A percentile compares a stretch with the other conserved stretches of the same genome.
Conservation (phyloP, 257 asterid genomes). For the Solanum sejunctum region DNA sequence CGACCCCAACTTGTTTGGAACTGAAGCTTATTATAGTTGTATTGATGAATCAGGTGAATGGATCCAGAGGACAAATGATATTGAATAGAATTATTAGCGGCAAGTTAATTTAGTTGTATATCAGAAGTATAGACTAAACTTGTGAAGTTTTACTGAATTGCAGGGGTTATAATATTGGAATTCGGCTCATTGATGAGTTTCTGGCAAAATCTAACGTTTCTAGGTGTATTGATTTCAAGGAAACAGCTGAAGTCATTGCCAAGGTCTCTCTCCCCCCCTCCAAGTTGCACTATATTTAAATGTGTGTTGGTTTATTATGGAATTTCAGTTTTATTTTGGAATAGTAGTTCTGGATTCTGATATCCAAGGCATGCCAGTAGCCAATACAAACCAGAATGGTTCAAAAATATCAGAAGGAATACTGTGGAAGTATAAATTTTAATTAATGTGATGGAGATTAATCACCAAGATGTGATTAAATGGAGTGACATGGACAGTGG, state of each 20-base stretch:
- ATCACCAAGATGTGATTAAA: background rate
- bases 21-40: background rate
- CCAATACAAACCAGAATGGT: background rate
- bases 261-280: slow-evolving; percentile 35
- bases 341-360: background rate
- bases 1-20: background rate
- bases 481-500: background rate
- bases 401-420: background rate
- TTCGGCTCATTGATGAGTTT: slow-evolving; percentile 81
- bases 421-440: background rate
- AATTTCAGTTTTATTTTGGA: background rate
- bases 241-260: slow-evolving; percentile 95
- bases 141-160: background rate
- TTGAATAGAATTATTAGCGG: background rate
- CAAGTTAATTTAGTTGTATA: background rate
- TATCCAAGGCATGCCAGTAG: background rate
- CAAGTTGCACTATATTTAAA: background rate
- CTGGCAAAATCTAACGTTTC: slow-evolving; percentile 85
- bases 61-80: background rate
- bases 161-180: slow-evolving; percentile 93
- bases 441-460: background rate
- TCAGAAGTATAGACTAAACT: background rate
- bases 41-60: background rate
- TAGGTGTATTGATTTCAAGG: slow-evolving; percentile 86
- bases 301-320: background rate